These are phyloP conservation scores for Mycena sp. DNA, from an alignment of 1,284 basidiomycete genomes.

Conservation along the genomic window DNA sequence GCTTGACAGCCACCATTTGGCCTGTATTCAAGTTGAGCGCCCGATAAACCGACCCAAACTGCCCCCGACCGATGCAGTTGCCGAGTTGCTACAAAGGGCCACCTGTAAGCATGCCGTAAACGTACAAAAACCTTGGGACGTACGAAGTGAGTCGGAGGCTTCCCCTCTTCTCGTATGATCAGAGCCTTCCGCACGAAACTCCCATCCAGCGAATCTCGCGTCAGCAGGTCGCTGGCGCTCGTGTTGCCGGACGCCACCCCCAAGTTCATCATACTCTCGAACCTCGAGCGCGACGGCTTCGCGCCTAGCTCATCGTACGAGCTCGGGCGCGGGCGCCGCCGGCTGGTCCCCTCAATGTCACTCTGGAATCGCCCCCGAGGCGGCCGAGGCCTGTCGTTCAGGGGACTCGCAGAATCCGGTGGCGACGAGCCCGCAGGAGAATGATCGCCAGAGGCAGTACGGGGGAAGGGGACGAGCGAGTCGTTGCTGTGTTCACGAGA, in stretches of 20 bases:
- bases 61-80: slow-evolving; percentile 95
- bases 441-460: slow-evolving; percentile 59
- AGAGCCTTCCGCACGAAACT: slow-evolving; percentile 78
- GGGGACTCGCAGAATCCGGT: slow-evolving; percentile 25
- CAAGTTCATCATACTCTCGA: slow-evolving; percentile 75
- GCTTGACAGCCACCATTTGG: slow-evolving; percentile 95
- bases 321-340: slow-evolving; percentile 65
- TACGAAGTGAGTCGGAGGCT: slow-evolving; percentile 85
- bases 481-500: slow-evolving; percentile 39
- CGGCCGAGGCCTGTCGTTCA: slow-evolving; percentile 55
- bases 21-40: slow-evolving; percentile 93
- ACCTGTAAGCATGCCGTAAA: slow-evolving; percentile 28
- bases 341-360: slow-evolving; percentile 68
- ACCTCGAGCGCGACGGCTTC: slow-evolving; percentile 61
- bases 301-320: slow-evolving; percentile 74
- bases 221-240: slow-evolving; percentile 71
- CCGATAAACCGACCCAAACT: slow-evolving; percentile 95
- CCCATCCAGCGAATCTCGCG: slow-evolving; percentile 68
- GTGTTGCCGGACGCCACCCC: slow-evolving; percentile 60
- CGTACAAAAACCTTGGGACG: slow-evolving; percentile 47
- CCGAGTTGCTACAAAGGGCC: slow-evolving; percentile 80
- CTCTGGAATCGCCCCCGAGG: slow-evolving; percentile 74
- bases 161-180: slow-evolving; percentile 84
- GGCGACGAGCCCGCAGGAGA: slow-evolving; percentile 28
- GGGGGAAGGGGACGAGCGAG: slow-evolving; percentile 69